Percentiles rank a stretch among this genome's conserved stretches.
Evolutionary conservation across 495 filamentous ascomycete genomes (phyloP).

Genomic region (Penicillium roqueforti): DNA sequence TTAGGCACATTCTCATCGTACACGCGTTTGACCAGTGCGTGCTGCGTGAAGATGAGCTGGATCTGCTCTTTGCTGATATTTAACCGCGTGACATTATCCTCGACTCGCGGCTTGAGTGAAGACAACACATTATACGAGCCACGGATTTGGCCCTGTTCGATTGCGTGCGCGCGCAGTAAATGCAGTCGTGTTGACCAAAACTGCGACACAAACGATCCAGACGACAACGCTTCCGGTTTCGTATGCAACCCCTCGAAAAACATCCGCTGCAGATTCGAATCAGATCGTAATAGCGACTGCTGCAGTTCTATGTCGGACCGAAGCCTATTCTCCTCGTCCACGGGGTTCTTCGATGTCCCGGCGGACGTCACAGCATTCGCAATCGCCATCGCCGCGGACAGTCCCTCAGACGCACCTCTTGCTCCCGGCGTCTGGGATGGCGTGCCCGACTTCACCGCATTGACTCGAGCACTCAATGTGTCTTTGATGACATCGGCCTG

Average conservation of each 20-base stretch:
- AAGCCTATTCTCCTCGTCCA: constrained; percentile 74
- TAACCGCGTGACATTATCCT: constrained; percentile 71
- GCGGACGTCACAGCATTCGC: constrained; percentile 50
- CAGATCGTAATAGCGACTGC: constrained; percentile 74
- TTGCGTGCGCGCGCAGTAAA: constrained; percentile 82
- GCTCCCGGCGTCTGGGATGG: constrained; percentile 32
- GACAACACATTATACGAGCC: constrained; percentile 92
- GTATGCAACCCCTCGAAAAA: constrained; percentile 74
- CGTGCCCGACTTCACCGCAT: constrained; percentile 57
- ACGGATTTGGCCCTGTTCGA: constrained; percentile 76
- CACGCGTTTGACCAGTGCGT: constrained; percentile 82
- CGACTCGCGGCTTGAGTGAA: constrained; percentile 74
- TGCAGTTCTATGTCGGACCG: constrained; percentile 74
- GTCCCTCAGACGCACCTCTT: constrained; percentile 36
- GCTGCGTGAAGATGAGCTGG: constrained; percentile 84
- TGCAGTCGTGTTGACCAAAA: constrained; percentile 90
- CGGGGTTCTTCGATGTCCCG: constrained; percentile 44
- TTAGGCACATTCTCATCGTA: constrained; percentile 93
- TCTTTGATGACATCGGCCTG: constrained; percentile 85
- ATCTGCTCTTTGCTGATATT: constrained; percentile 91
- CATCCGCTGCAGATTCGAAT: constrained; percentile 66
- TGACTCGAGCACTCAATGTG: constrained; percentile 70
- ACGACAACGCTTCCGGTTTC: constrained; percentile 75
- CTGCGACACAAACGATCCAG: constrained; percentile 73
- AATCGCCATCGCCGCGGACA: constrained; percentile 56